phyloP scores from a whole-genome alignment of 2,329 filamentous ascomycete species.

The Alternaria incomplexa region DNA sequence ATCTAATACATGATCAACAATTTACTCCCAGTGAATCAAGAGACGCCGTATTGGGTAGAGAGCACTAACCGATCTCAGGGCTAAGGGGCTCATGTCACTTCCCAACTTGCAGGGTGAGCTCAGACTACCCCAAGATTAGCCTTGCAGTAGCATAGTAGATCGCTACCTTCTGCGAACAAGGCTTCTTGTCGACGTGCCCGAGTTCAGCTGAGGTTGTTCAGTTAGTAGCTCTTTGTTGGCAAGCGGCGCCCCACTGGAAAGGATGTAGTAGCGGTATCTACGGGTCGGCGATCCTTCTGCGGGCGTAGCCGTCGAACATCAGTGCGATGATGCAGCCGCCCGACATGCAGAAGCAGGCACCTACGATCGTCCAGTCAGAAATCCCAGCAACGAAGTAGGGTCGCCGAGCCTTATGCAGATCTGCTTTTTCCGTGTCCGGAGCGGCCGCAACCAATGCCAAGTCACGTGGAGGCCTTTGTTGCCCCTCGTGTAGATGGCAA shows the following conservation, averaged over 20 bases:
- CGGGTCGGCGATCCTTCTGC: background rate
- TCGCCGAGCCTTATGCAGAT: background rate
- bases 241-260: background rate
- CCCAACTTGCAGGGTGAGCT: background rate
- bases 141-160: background rate
- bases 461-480: background rate
- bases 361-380: background rate
- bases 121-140: background rate
- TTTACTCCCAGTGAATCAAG: background rate
- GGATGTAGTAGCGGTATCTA: background rate
- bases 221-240: background rate
- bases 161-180: background rate
- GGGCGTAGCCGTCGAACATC: background rate
- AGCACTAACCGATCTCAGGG: background rate
- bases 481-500: background rate
- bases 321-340: background rate
- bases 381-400: background rate
- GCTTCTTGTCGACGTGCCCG: background rate
- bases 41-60: background rate
- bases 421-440: background rate
- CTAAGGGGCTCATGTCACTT: background rate
- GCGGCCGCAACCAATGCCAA: background rate
- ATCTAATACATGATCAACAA: background rate
- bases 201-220: background rate
- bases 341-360: background rate